Conservation (phyloP, 257 asterid genomes). For the Solanum sparsipilum region DNA sequence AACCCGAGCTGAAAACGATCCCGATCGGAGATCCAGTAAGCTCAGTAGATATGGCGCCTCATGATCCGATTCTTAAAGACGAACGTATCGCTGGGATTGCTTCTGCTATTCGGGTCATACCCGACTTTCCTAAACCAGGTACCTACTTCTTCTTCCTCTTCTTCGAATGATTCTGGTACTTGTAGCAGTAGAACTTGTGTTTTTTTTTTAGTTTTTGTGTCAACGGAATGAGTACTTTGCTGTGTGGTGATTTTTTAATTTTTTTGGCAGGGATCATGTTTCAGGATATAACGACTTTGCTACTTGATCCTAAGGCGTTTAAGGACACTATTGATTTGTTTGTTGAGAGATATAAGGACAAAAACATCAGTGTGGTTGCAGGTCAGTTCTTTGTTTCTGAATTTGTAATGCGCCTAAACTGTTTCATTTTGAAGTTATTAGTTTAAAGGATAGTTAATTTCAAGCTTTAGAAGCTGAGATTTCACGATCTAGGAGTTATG, state of each 20-base stretch:
- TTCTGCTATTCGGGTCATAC: conserved; percentile 70
- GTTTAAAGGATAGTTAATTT: neutral
- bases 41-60: conserved; percentile 34
- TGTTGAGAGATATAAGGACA: conserved; percentile 71
- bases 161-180: neutral
- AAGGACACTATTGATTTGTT: conserved; percentile 89
- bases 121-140: conserved; percentile 91
- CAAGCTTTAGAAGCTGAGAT: neutral
- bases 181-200: neutral
- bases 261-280: conserved; percentile 55
- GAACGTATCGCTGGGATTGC: conserved; percentile 66
- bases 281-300: conserved; percentile 90
- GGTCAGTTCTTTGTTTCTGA: conserved; percentile 20
- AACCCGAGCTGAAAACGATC: neutral
- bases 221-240: neutral
- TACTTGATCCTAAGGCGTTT: conserved; percentile 78
- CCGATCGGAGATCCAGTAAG: conserved; percentile 4
- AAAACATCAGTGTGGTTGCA: conserved; percentile 64
- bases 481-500: neutral
- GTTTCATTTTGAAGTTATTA: neutral
- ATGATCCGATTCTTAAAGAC: conserved; percentile 19
- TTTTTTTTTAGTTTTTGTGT: neutral
- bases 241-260: neutral
- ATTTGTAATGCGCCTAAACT: neutral
- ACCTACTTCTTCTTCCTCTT: neutral